These are phyloP conservation scores for Phlebiopsis gigantea DNA, from an alignment of 768 basidiomycete species.

Conservation along the genomic window DNA sequence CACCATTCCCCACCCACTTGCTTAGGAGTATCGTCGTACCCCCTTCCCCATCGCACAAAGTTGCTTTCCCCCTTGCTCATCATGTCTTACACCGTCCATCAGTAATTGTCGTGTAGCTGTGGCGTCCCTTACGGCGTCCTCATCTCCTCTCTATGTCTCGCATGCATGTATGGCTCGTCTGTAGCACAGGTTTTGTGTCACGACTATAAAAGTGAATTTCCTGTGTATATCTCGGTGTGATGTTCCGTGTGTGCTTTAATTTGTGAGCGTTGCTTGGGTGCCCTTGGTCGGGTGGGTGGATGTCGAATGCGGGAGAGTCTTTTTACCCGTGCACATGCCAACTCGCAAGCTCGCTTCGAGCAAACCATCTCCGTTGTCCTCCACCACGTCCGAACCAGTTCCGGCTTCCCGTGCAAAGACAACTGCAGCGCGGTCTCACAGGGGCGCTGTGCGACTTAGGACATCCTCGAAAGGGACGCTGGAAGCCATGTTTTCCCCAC, in stretches of 20 bases:
- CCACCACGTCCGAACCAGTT: too few species aligned
- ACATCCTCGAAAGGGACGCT: too few species aligned
- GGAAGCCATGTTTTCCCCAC: conserved; percentile 28
- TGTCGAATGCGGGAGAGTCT: neutral
- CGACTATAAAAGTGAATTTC: conserved; percentile 2
- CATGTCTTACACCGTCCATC: neutral
- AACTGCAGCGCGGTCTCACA: too few species aligned
- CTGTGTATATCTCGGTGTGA: conserved; percentile 1
- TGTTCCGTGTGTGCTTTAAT: neutral
- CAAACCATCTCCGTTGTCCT: too few species aligned
- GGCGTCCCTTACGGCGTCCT: too few species aligned
- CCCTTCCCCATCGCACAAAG: conserved; percentile 24
- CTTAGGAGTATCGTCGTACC: conserved; percentile 49
- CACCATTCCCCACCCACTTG: conserved; percentile 40
- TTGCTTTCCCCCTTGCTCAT: neutral
- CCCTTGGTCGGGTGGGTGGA: neutral
- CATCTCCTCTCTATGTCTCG: conserved; percentile 3
- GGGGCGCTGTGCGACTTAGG: too few species aligned
- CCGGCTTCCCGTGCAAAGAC: too few species aligned
- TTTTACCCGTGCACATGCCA: neutral
- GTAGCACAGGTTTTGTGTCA: conserved; percentile 5
- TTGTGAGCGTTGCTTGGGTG: neutral
- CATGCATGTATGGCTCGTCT: conserved; percentile 5
- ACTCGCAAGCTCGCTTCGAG: too few species aligned
- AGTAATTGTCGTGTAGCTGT: conserved; percentile 3